These are phyloP conservation scores for Cladosporium sp. DNA, from an alignment of 2,329 filamentous ascomycete genomes.

Conservation along the genomic window DNA sequence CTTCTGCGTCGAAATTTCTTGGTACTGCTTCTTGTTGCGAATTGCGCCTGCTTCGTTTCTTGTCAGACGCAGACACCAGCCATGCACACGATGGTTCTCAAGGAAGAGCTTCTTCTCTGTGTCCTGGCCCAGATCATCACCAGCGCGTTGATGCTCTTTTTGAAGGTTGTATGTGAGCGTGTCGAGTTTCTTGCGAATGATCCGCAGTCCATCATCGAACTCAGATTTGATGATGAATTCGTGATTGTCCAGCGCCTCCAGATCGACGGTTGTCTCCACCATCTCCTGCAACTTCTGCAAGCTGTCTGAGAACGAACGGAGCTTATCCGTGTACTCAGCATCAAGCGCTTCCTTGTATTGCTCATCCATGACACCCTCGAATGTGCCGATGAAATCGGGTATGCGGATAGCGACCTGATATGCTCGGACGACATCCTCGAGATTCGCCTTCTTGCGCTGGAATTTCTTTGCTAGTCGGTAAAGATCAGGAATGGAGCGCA, in stretches of 20 bases:
- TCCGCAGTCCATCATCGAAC: constrained; percentile 83
- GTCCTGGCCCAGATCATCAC: constrained; percentile 82
- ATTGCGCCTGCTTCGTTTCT: constrained; percentile 89
- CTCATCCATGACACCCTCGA: constrained; percentile 95
- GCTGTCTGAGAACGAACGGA: constrained; percentile 72
- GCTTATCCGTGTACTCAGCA: constrained; percentile 79
- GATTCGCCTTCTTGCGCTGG: constrained; percentile 83
- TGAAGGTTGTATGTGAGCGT: constrained; percentile 81
- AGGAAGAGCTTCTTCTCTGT: constrained; percentile 98
- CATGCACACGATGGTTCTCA: constrained; percentile 93
- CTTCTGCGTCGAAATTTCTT: constrained; percentile 97
- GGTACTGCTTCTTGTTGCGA: constrained; percentile 84
- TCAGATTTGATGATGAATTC: constrained; percentile 99
- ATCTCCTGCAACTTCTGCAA: constrained; percentile 90
- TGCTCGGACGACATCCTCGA: constrained; percentile 92
- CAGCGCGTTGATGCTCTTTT: constrained; percentile 73
- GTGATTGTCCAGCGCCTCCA: constrained; percentile 92
- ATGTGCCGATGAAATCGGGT: constrained; percentile 82
- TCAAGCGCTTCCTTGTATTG: constrained; percentile 86
- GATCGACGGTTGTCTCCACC: constrained; percentile 96
- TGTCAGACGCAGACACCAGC: constrained; percentile 94
- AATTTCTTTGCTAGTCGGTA: constrained; percentile 94
- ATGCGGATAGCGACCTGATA: constrained; percentile 94
- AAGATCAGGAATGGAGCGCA: constrained; percentile 89
- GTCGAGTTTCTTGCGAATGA: constrained; percentile 90